Base-by-base conservation (phyloP, 2,329 filamentous ascomycete genomes). In the Neonectria punicea region DNA sequence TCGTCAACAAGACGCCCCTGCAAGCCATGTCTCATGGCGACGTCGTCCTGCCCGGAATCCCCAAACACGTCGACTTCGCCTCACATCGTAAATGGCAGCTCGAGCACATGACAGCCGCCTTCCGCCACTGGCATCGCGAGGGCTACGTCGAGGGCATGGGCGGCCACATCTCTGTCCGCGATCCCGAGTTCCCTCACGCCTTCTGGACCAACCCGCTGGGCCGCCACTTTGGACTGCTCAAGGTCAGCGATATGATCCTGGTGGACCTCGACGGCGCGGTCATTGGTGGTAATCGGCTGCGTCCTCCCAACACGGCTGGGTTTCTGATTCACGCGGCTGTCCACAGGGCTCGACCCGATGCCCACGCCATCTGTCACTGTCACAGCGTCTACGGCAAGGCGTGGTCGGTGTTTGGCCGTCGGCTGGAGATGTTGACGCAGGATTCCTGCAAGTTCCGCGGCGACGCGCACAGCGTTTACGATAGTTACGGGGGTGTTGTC, bases 171-270 rank as follows among this genome's bases (percentile, higher is more conserved):
- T 85, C 82, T 3, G 86, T 91, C 0, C 83, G 89, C 11, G 90
- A 91, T 70, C 89, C 89, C 0, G 88, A 90, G 74, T 80, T 86
- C 66, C 79, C 80, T 0, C 79, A 88, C 58, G 83, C 83, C 1
- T 90, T 91, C 78, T 92, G 90, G 90, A 92, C 72, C 0, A 84
- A 93, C 87, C 80, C 90, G 77, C 28, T 93, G 0, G 89, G 88
- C 3, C 81, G 82, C 20, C 90, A 92, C 75, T 93, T 92, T 71
- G 89, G 85, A 2, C 80, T 90, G 57, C 82, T 93, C 58, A 87
- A 86, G 63, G 89, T 90, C 0, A 85, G 83, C 16, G 90, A 93
- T 74, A 89, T 93, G 85, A 87, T 92, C 41, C 84, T 90, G 18
- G 84, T 93, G 4, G 86, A 92, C 69, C 77, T 82, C 47, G 73